Conservation (phyloP, 495 filamentous ascomycete species). For the Penicillium alfredii region DNA sequence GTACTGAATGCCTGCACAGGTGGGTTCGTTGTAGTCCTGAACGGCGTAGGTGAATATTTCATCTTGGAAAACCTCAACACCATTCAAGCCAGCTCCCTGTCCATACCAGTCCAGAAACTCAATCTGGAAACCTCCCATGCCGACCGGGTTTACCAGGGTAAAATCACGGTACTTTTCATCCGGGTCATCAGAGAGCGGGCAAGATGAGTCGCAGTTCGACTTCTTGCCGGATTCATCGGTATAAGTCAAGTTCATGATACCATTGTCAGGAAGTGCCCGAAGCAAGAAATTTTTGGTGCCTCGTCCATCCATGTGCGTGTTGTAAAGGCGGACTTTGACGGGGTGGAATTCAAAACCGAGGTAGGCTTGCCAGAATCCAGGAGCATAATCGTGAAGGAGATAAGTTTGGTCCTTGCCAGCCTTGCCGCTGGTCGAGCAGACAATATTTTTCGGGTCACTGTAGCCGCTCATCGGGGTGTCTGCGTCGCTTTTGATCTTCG, state of each 20-base stretch:
- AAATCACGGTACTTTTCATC: constrained; percentile 76
- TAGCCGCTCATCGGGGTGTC: constrained; percentile 58
- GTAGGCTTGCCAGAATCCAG: constrained; percentile 78
- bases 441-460: constrained; percentile 72
- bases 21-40: constrained; percentile 80
- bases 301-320: constrained; percentile 78
- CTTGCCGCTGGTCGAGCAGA: constrained; percentile 65
- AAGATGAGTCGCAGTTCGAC: constrained; percentile 66
- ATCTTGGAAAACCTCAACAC: constrained; percentile 85
- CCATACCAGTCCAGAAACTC: constrained; percentile 86
- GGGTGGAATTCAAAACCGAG: constrained; percentile 79
- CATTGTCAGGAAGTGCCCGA: constrained; percentile 72
- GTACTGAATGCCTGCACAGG: constrained; percentile 60
- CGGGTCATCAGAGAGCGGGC: constrained; percentile 66
- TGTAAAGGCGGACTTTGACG: constrained; percentile 81
- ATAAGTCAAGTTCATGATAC: constrained; percentile 96
- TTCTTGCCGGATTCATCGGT: constrained; percentile 63
- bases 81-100: constrained; percentile 75
- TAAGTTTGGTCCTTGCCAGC: constrained; percentile 72
- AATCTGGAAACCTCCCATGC: constrained; percentile 82
- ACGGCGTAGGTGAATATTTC: constrained; percentile 81
- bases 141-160: constrained; percentile 76
- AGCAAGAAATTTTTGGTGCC: constrained; percentile 84
- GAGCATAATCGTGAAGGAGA: constrained; percentile 71
- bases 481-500: constrained; percentile 61